Evolutionary conservation across 1,284 basidiomycete genomes (phyloP).

Genomic region (Uromyces viciae-fabae): DNA sequence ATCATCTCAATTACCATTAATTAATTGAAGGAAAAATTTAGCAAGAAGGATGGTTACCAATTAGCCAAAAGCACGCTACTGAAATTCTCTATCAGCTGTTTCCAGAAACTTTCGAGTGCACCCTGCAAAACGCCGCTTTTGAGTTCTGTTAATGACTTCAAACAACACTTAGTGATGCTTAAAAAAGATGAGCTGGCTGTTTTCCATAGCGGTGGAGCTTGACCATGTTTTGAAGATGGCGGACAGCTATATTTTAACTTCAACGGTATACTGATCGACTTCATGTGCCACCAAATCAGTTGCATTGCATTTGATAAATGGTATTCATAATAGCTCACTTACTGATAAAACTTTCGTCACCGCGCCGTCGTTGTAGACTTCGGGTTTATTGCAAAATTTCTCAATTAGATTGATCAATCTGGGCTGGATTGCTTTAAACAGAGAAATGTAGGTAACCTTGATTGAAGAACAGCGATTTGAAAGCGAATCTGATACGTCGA

Average conservation of each 20-base stretch:
- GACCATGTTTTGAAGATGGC: conserved; percentile 73
- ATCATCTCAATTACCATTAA: background rate
- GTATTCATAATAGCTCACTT: conserved; percentile 51
- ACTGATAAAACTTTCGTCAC: conserved; percentile 77
- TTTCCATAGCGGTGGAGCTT: conserved; percentile 84
- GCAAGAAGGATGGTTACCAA: conserved; percentile 61
- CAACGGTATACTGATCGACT: conserved; percentile 84
- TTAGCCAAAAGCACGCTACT: conserved; percentile 76
- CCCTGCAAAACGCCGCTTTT: conserved; percentile 62
- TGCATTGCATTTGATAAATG: background rate
- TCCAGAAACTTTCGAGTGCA: conserved; percentile 73
- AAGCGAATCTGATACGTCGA: conserved; percentile 59
- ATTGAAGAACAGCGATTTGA: conserved; percentile 57
- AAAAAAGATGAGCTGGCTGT: conserved; percentile 60
- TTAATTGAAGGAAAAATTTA: background rate
- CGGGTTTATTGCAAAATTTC: conserved; percentile 63
- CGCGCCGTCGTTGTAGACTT: conserved; percentile 75
- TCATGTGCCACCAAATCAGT: background rate
- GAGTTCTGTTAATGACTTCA: background rate
- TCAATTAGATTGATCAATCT: conserved; percentile 65
- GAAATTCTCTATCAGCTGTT: conserved; percentile 77
- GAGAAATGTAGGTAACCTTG: conserved; percentile 76
- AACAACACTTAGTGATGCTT: conserved; percentile 45
- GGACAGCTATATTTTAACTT: conserved; percentile 94
- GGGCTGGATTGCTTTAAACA: conserved; percentile 82